Percentiles rank a stretch among this genome's conserved stretches.
These are phyloP conservation scores for Pythium coloratum DNA, from an alignment of 352 stramenopile species.

Conservation along the genomic window DNA sequence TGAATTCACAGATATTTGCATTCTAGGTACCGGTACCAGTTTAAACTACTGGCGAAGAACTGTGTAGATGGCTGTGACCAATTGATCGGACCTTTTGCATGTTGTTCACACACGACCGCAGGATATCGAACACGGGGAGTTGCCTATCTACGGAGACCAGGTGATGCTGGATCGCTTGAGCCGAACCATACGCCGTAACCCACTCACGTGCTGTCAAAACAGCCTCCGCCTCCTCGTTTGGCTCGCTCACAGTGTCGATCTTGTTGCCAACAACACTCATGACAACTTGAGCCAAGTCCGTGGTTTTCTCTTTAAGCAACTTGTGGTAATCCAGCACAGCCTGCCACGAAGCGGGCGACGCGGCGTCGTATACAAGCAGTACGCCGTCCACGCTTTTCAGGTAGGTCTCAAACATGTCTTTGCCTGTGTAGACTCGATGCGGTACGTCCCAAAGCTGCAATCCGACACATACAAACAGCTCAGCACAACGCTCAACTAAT, in stretches of 20 bases:
- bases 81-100: not conserved
- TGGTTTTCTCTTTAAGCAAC: not conserved
- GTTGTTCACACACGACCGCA: constrained; percentile 1
- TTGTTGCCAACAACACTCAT: constrained; percentile 25
- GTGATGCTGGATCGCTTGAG: not conserved
- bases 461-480: not conserved
- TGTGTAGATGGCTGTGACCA: not conserved
- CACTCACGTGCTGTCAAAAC: not conserved
- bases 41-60: too few relatives aligned
- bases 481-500: not conserved
- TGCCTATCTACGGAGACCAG: constrained; percentile 14
- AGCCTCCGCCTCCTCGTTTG: not conserved
- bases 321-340: constrained; percentile 30
- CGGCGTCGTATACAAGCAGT: constrained; percentile 48
- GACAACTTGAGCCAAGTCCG: not conserved
- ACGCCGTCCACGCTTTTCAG: constrained; percentile 32
- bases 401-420: constrained; percentile 49
- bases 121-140: constrained; percentile 11
- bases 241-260: constrained; percentile 2
- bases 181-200: not conserved
- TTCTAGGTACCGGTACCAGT: too few relatives aligned
- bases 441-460: constrained; percentile 62
- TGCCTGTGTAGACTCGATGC: constrained; percentile 44
- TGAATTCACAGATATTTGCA: too few relatives aligned
- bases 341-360: constrained; percentile 31